Percentiles rank a stretch among this genome's conserved stretches.
Evolutionary conservation across 192 early-diverging fungal species (phyloP).

Genomic region (Coemansia sp.): DNA sequence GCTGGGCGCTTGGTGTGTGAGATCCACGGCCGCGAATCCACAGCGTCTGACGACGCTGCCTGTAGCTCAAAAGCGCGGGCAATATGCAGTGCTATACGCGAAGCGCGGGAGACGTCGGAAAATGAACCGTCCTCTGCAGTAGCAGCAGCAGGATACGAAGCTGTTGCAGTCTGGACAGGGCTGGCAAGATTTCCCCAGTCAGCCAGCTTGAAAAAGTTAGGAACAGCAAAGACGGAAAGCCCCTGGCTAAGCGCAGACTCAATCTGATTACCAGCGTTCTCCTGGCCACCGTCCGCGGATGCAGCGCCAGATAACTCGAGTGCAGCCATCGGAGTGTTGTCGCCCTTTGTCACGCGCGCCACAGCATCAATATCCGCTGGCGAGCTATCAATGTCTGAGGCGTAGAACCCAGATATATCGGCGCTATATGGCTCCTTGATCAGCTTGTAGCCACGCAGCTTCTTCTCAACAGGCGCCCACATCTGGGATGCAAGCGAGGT

Average conservation of each 20-base stretch:
- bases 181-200: constrained; percentile 35
- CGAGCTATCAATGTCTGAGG: constrained; percentile 20
- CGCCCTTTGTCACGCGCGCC: constrained; percentile 24
- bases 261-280: constrained; percentile 30
- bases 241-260: constrained; percentile 51
- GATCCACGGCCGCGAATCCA: constrained; percentile 46
- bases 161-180: neutral
- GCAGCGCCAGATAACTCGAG: constrained; percentile 22
- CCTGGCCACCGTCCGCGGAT: neutral
- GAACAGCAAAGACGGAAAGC: constrained; percentile 40
- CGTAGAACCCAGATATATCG: constrained; percentile 38
- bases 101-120: constrained; percentile 28
- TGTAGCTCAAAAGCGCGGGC: constrained; percentile 40
- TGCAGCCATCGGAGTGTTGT: constrained; percentile 46
- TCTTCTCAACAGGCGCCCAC: constrained; percentile 28
- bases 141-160: constrained; percentile 7
- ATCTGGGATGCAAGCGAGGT: constrained; percentile 18
- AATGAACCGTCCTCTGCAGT: constrained; percentile 28
- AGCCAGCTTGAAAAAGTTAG: constrained; percentile 25
- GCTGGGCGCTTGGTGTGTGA: constrained; percentile 22
- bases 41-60: constrained; percentile 31
- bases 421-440: constrained; percentile 31
- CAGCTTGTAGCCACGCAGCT: constrained; percentile 29
- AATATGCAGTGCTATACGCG: constrained; percentile 27
- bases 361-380: constrained; percentile 27